Percentiles rank a stretch among this genome's conserved stretches.
Evolutionary conservation across 345 rosid genomes (phyloP).

Genomic region (Bruguiera gymnorhiza): DNA sequence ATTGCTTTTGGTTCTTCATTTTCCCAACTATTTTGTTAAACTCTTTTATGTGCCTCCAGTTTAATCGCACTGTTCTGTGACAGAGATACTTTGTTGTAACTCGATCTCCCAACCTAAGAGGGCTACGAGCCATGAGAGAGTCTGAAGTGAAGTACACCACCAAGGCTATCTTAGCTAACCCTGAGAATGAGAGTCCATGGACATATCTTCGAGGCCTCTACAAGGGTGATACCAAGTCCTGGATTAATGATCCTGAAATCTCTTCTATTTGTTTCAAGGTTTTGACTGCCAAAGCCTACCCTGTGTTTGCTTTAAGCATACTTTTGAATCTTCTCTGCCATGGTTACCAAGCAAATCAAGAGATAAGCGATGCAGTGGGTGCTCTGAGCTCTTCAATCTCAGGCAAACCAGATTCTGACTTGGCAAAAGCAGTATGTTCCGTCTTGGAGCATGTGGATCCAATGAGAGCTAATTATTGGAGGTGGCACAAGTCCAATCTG

Average conservation of each 20-base stretch:
- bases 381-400: slow-evolving; percentile 44
- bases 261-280: slow-evolving; percentile 62
- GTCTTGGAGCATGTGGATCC: slow-evolving; percentile 60
- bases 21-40: too few relatives aligned
- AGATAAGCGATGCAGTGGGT: slow-evolving; percentile 49
- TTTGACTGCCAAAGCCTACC: slow-evolving; percentile 44
- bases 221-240: slow-evolving; percentile 44
- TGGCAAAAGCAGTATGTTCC: slow-evolving; percentile 55
- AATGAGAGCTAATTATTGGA: slow-evolving; percentile 74
- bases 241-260: slow-evolving; percentile 54
- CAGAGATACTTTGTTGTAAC: slow-evolving; percentile 80
- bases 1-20: too few relatives aligned
- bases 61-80: neutral
- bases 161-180: slow-evolving; percentile 51
- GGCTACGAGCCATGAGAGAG: slow-evolving; percentile 60
- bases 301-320: slow-evolving; percentile 58
- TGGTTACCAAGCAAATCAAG: slow-evolving; percentile 58
- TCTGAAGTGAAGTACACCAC: slow-evolving; percentile 69
- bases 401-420: slow-evolving; percentile 31
- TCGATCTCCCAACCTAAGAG: slow-evolving; percentile 65
- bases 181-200: slow-evolving; percentile 89
- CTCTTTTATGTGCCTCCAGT: neutral
- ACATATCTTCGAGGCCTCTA: slow-evolving; percentile 81
- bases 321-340: slow-evolving; percentile 75
- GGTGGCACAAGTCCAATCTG: slow-evolving; percentile 67